Evolutionary conservation across 495 filamentous ascomycete genomes (phyloP).

Genomic region (Lepidopterella palustris): DNA sequence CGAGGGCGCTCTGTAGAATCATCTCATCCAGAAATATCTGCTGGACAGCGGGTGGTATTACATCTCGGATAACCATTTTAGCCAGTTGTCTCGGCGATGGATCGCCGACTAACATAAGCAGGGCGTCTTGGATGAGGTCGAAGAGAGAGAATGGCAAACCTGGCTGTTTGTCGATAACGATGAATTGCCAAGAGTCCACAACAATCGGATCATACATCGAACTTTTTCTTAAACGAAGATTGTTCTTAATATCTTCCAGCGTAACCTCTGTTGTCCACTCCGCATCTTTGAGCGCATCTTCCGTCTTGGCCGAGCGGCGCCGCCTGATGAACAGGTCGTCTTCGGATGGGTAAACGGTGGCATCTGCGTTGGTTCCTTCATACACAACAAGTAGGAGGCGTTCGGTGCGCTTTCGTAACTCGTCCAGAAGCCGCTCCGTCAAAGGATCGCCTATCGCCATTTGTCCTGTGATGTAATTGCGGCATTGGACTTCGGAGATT

Average conservation of each 20-base stretch:
- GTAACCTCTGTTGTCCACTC: constrained; percentile 10
- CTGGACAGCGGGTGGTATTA: constrained; percentile 14
- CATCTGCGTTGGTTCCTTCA: constrained; percentile 10
- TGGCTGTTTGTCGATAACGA: constrained; percentile 9
- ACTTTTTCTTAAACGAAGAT: constrained; percentile 11
- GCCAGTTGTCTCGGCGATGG: constrained; percentile 7
- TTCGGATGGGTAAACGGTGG: constrained; percentile 9
- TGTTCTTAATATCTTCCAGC: constrained; percentile 15
- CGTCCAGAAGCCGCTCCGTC: constrained; percentile 7
- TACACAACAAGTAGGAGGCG: constrained; percentile 15
- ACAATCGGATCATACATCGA: constrained; percentile 13
- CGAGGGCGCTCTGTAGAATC: background rate
- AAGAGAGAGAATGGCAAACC: constrained; percentile 14
- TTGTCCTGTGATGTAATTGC: constrained; percentile 14
- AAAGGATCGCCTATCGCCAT: constrained; percentile 11
- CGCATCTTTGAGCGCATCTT: constrained; percentile 1
- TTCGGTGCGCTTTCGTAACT: constrained; percentile 6
- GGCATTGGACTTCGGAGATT: background rate
- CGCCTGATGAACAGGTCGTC: constrained; percentile 15
- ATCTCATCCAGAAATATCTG: constrained; percentile 13
- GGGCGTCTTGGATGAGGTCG: constrained; percentile 11
- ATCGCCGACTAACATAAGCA: constrained; percentile 11
- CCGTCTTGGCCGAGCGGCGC: background rate
- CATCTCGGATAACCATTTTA: constrained; percentile 11
- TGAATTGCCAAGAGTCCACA: constrained; percentile 15